phyloP scores from a whole-genome alignment of 225 moss, liverwort and hornwort species.

The Polytrichum commune region DNA sequence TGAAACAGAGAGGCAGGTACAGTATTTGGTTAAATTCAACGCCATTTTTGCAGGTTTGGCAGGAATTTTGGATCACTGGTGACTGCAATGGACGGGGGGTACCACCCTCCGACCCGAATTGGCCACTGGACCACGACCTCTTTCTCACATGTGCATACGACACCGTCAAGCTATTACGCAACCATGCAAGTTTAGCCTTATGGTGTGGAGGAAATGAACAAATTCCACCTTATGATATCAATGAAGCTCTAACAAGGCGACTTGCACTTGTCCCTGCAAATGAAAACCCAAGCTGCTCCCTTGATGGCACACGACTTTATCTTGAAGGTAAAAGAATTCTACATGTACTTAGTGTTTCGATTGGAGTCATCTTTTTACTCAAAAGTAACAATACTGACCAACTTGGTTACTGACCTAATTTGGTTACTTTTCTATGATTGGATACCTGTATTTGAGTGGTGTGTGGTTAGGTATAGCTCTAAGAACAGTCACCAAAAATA shows the following conservation, averaged over 20 bases:
- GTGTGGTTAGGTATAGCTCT: too few relatives aligned
- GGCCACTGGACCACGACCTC: slow-evolving; percentile 93
- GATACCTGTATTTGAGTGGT: too few relatives aligned
- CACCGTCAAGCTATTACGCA: slow-evolving; percentile 87
- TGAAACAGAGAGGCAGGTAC: too few relatives aligned
- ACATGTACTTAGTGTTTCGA: too few relatives aligned
- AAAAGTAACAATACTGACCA: too few relatives aligned
- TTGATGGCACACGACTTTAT: slow-evolving; percentile 85
- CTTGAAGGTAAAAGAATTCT: slow-evolving; percentile 39
- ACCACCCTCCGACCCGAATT: slow-evolving; percentile 65
- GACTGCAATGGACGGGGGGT: slow-evolving; percentile 93
- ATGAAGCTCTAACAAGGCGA: slow-evolving; percentile 44
- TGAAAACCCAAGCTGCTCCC: slow-evolving; percentile 54
- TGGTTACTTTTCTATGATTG: too few relatives aligned
- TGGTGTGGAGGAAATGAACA: slow-evolving; percentile 99
- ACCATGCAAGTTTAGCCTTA: slow-evolving; percentile 89
- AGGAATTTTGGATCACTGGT: slow-evolving; percentile 98
- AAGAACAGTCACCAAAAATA: too few relatives aligned
- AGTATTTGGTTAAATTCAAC: too few relatives aligned
- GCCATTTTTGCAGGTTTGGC: slow-evolving; percentile 74
- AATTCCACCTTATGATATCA: slow-evolving; percentile 76
- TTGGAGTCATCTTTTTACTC: too few relatives aligned
- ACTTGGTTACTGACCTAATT: too few relatives aligned
- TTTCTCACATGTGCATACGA: slow-evolving; percentile 82
- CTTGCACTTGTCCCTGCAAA: slow-evolving; percentile 27